Evolutionary conservation across 2,329 filamentous ascomycete genomes (phyloP).

Genomic region (Fusarium zealandicum): DNA sequence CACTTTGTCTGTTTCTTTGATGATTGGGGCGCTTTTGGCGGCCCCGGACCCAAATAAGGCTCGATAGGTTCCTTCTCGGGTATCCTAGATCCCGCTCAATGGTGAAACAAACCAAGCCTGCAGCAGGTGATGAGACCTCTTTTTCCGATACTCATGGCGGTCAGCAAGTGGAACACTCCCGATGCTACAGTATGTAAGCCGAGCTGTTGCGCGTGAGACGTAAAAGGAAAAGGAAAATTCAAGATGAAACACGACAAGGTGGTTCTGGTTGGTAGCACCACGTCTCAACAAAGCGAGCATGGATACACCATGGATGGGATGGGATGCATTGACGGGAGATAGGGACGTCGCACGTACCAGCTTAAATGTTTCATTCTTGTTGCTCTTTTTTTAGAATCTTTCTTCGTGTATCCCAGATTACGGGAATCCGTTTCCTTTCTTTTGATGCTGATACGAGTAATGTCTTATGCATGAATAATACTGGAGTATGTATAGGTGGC

Average conservation of each 20-base stretch:
- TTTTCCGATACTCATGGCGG: constrained; percentile 11
- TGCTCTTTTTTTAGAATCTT: constrained; percentile 10
- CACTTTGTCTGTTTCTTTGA: background rate
- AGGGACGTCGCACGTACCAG: constrained; percentile 8
- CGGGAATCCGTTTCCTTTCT: background rate
- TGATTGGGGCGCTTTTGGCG: background rate
- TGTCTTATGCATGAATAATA: background rate
- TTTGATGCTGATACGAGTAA: background rate
- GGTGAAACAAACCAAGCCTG: constrained; percentile 5
- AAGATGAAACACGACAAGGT: constrained; percentile 25
- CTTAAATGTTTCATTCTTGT: constrained; percentile 9
- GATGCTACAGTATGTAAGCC: constrained; percentile 4
- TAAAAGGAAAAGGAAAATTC: constrained; percentile 10
- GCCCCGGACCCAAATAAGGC: background rate
- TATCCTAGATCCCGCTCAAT: background rate
- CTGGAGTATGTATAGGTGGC: no score
- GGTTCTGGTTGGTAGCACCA: constrained; percentile 10
- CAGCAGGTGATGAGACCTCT: background rate
- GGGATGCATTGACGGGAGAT: background rate
- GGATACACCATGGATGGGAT: background rate
- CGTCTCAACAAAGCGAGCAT: constrained; percentile 21
- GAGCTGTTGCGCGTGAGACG: constrained; percentile 3
- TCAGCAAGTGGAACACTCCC: constrained; percentile 21
- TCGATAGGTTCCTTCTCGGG: background rate
- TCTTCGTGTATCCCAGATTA: background rate